phyloP scores from a whole-genome alignment of 1,284 basidiomycete species.

The Ustanciosporium gigantosporum region DNA sequence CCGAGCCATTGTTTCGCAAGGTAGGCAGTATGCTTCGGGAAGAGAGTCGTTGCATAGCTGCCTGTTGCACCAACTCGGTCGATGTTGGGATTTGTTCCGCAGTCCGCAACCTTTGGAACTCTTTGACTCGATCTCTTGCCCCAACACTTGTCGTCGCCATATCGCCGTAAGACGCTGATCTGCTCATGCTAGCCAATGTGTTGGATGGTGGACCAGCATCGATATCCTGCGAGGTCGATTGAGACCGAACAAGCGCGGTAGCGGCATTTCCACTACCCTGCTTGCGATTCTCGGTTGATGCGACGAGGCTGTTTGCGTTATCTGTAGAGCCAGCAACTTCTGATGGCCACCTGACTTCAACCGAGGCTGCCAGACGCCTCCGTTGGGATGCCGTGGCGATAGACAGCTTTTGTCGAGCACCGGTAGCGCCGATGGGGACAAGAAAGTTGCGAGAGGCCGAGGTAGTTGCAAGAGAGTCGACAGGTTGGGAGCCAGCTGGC shows the following conservation, averaged over 20 bases:
- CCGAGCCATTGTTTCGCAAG: too few relatives aligned
- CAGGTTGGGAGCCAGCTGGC: slow-evolving; percentile 7
- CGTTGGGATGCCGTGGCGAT: slow-evolving; percentile 45
- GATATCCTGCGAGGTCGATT: slow-evolving; percentile 4
- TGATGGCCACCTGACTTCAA: slow-evolving; percentile 18
- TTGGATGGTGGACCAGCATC: background rate
- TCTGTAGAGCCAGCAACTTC: too few relatives aligned
- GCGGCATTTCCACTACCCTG: too few relatives aligned
- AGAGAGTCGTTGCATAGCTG: slow-evolving; percentile 31
- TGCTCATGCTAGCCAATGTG: background rate
- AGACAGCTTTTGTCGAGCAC: slow-evolving; percentile 51
- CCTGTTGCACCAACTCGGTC: slow-evolving; percentile 21
- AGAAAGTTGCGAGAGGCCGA: slow-evolving; percentile 45
- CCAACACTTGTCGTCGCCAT: background rate
- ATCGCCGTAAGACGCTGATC: slow-evolving; percentile 7
- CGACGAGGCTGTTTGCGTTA: too few relatives aligned
- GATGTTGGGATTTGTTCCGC: background rate
- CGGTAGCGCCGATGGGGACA: slow-evolving; percentile 52
- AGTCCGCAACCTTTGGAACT: background rate
- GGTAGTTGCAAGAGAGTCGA: slow-evolving; percentile 7
- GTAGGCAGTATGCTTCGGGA: slow-evolving; percentile 28
- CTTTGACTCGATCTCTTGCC: background rate
- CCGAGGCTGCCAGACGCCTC: slow-evolving; percentile 22
- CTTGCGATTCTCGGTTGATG: too few relatives aligned
- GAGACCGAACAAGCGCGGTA: slow-evolving; percentile 10